Base-by-base conservation (phyloP, 345 rosid genomes). In the Physaria fendleri region DNA sequence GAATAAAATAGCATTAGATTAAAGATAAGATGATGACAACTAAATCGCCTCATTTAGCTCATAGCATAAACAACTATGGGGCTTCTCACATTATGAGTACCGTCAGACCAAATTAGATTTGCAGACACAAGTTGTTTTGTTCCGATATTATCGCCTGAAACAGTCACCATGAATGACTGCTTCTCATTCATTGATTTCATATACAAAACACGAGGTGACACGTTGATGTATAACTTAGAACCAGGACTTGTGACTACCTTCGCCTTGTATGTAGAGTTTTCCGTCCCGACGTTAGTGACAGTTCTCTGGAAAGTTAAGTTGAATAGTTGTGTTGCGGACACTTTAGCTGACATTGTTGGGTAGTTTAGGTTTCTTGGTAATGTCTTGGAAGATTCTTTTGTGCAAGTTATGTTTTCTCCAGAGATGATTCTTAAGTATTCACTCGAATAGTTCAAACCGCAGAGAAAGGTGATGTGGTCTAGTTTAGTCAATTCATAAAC, bases 201-300 rank as follows among this genome's bases (percentile, higher is more conserved):
- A 30, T 62, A 44, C 56, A 79, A 66, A 56, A 59, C 53, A 20
- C 3, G 25, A 11, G 87, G 91, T 5, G 15, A 61, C 24, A 82
- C 83, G 44, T 53, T 1, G 55, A 79, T 58, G 3, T 11, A 14
- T 2, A 76, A 20, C 16, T 34, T 56, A 2, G 55, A 8, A 14
- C 43, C 42, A 6, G 35, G 12, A 20, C 39, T 37, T 5, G 25
- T 3, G 2, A 52, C 47, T 15, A 77, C 45, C 4, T 62, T 6
- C 5, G 65, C 77, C 30, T 34, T 78, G 73, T 85, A 85, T 9
- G 58, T 78, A 4, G 82, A 80, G 44, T 71, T 69, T 13, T 68
- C 32, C 1, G 9, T 18, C 2, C 87, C 85, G 12, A 80, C 87
- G 39, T 85, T 85, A 10, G 82, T 82, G 16, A 80, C 87, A n/a